Base-by-base conservation (phyloP, 164 flowering plant genomes). In the Vitis labrusca region DNA sequence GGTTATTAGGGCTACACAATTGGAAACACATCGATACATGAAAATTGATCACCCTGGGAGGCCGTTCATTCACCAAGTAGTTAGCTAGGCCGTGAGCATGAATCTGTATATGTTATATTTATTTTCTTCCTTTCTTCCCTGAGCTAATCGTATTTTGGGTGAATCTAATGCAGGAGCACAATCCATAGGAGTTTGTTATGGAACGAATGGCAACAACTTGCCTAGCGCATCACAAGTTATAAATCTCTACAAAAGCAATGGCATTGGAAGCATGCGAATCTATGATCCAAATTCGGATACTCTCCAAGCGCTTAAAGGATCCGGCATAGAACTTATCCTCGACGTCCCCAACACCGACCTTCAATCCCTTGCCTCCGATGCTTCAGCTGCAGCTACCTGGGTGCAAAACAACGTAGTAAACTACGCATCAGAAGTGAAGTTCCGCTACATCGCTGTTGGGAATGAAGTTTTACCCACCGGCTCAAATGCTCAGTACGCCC, bases 401-500 rank as follows among this genome's bases (percentile, higher is more conserved):
- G 71, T 78, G 47, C 76, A 65, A 32, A 69, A 23, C 50, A 71
- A 74, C 51, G 52, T 78, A n/a, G 2, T n/a, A 9, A 37, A 29
- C 53, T 78, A 16, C 63, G 16, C 62, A 5, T 14, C 67, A 3
- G 29, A 51, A n/a, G 81, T 78, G 55, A 68, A 63, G 9, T 59
- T 78, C 65, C 49, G 52, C 8, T 75, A 71, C 76, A 72, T 78
- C 50, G 71, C 74, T 8, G 74, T 75, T 10, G 78, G 78, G 12
- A 75, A 75, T 17, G 78, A 75, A 52, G 61, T 71, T 10, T 13
- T 49, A 9, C 68, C 74, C 8, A 16, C 14, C 14, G 30, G 17
- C 29, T 4, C 57, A 4, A 8, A 2, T 19, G 23, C 23, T 19
- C 23, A 19, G 23, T 19, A 19, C 6, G 78, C 78, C 9, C 61